Evolutionary conservation across 371 early-diverging fungal genomes (phyloP).

Genomic region (Mortierella sp.): DNA sequence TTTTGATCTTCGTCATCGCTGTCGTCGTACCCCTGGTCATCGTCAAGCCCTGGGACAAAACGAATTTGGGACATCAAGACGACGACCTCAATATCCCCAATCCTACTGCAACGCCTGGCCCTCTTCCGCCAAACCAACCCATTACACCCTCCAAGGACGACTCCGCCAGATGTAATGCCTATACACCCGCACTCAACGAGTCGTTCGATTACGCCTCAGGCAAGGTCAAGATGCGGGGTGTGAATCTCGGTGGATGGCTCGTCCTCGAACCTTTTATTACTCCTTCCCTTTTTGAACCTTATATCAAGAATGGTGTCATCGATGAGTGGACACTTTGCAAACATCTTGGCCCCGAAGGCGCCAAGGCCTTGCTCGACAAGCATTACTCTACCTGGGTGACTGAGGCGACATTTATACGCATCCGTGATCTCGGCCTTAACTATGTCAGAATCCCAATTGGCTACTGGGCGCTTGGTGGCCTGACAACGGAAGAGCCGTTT

Average conservation of each 20-base stretch:
- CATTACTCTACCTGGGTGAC: conserved; percentile 63
- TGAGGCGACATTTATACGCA: conserved; percentile 56
- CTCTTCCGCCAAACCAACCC: not conserved
- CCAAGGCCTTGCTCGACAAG: conserved; percentile 44
- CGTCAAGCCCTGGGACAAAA: conserved; percentile 38
- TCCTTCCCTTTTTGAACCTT: conserved; percentile 54
- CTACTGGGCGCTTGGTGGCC: conserved; percentile 60
- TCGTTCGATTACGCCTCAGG: conserved; percentile 43
- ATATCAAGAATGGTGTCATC: conserved; percentile 37
- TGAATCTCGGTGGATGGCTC: conserved; percentile 74
- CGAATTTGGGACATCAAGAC: no score
- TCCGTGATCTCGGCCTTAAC: conserved; percentile 59
- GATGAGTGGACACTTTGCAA: conserved; percentile 64
- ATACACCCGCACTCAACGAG: conserved; percentile 37
- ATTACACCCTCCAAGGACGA: conserved; percentile 21
- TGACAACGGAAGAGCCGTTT: conserved; percentile 58
- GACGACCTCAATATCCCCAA: not conserved
- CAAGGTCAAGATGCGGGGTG: conserved; percentile 61
- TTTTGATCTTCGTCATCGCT: conserved; percentile 15
- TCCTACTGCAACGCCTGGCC: not conserved
- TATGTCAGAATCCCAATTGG: conserved; percentile 63
- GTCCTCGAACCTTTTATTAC: conserved; percentile 69
- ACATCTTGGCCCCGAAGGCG: conserved; percentile 44
- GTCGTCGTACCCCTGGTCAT: conserved; percentile 24
- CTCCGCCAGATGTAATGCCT: conserved; percentile 27